Evolutionary conservation across 192 early-diverging fungal species (phyloP).

Genomic region (Ramicandelaber brevisporus): DNA sequence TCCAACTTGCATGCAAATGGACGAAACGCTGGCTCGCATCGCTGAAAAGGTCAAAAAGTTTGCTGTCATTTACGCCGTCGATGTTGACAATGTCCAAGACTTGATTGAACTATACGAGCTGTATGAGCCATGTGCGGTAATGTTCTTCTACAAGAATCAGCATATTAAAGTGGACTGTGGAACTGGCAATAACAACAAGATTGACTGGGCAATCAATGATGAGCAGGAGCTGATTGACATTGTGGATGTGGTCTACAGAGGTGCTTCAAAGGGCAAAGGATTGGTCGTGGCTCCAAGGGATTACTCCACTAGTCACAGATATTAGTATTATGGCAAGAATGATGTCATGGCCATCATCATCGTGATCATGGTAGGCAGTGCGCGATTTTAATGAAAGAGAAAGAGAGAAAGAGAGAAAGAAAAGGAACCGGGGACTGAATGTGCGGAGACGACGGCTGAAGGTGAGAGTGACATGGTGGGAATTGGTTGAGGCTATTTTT

Average conservation of each 20-base stretch:
- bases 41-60: slow-evolving; percentile 96
- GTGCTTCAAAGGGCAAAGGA: slow-evolving; percentile 88
- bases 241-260: slow-evolving; percentile 70
- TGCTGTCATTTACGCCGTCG: slow-evolving; percentile 89
- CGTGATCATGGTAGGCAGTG: no score
- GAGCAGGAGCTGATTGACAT: slow-evolving; percentile 93
- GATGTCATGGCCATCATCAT: no score
- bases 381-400: no score
- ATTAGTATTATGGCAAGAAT: no score
- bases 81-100: slow-evolving; percentile 84
- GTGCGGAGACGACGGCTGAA: no score
- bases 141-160: slow-evolving; percentile 94
- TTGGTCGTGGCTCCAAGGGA: slow-evolving; percentile 91
- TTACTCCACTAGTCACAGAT: slow-evolving; percentile 97
- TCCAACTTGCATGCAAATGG: slow-evolving; percentile 88
- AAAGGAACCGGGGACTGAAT: no score
- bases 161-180: slow-evolving; percentile 98
- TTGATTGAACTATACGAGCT: slow-evolving; percentile 95
- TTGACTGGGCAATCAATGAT: slow-evolving; percentile 86
- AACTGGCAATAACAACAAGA: slow-evolving; percentile 99
- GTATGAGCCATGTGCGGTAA: slow-evolving; percentile 92
- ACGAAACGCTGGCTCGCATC: slow-evolving; percentile 78
- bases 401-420: no score
- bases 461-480: no score
- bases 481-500: no score